Percentiles rank a stretch among this genome's conserved stretches.
phyloP scores from a whole-genome alignment of 2,329 filamentous ascomycete species.

The Cladosporium sp. region DNA sequence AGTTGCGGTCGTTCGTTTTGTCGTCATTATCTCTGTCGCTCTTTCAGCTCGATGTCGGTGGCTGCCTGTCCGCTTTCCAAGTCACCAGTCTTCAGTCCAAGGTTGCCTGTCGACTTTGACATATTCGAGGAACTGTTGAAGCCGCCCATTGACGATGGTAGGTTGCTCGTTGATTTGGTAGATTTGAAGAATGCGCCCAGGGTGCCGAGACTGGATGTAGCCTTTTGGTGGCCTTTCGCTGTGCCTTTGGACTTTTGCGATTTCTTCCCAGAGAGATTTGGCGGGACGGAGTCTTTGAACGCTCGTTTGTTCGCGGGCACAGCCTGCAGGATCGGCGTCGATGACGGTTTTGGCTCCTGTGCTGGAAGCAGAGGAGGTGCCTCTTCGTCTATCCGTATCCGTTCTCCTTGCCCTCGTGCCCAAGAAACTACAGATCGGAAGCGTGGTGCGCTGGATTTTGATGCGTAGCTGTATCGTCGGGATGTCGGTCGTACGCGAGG shows the following conservation, averaged over 20 bases:
- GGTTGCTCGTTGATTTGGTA: neutral
- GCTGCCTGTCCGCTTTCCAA: neutral
- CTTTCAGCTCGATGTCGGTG: neutral
- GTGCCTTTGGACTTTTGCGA: neutral
- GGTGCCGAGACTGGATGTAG: slow-evolving; percentile 3
- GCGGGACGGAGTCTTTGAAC: slow-evolving; percentile 15
- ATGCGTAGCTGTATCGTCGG: slow-evolving; percentile 20
- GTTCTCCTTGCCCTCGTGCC: slow-evolving; percentile 21
- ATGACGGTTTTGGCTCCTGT: neutral
- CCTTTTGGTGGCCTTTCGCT: neutral
- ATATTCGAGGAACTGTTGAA: neutral
- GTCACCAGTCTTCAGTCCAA: neutral
- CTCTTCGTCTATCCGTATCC: slow-evolving; percentile 20
- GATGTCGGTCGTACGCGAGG: slow-evolving; percentile 24
- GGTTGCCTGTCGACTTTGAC: slow-evolving; percentile 1
- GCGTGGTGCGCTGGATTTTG: slow-evolving; percentile 18
- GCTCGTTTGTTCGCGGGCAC: slow-evolving; percentile 23
- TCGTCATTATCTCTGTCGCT: neutral
- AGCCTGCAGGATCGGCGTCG: neutral
- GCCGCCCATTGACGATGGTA: neutral
- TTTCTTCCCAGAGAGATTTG: slow-evolving; percentile 17
- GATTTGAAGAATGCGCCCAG: slow-evolving; percentile 11
- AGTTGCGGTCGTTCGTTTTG: neutral
- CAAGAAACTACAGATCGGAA: slow-evolving; percentile 23
- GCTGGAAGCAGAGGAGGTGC: neutral